Evolutionary conservation across 2,329 filamentous ascomycete genomes (phyloP).

Genomic region (Didymella pomorum): DNA sequence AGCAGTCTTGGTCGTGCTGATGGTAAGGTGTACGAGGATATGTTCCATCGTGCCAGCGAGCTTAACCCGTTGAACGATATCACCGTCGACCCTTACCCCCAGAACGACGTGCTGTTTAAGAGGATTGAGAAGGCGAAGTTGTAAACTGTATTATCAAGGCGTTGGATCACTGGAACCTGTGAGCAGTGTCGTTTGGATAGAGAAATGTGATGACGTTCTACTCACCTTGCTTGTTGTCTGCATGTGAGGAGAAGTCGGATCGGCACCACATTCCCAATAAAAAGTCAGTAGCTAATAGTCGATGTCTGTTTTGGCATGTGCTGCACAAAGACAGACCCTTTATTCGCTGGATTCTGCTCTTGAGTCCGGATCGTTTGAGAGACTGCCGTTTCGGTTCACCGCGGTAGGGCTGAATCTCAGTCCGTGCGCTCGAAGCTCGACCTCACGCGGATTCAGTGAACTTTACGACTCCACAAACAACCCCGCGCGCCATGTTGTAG

Average conservation of each 20-base stretch:
- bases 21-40: constrained; percentile 78
- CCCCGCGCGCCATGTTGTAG: constrained; percentile 12
- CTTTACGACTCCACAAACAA: background rate
- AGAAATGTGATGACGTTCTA: constrained; percentile 5
- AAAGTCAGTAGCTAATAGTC: too few species aligned
- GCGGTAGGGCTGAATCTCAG: constrained; percentile 26
- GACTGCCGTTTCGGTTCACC: constrained; percentile 18
- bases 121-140: constrained; percentile 66
- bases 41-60: constrained; percentile 76
- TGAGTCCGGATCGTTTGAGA: too few species aligned
- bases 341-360: too few species aligned
- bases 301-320: too few species aligned
- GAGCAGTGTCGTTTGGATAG: too few species aligned
- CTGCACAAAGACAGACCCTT: too few species aligned
- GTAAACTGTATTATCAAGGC: constrained; percentile 33
- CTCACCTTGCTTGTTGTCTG: background rate
- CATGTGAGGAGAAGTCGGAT: background rate
- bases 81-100: constrained; percentile 75
- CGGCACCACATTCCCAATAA: too few species aligned
- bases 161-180: too few species aligned
- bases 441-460: constrained; percentile 3
- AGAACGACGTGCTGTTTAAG: constrained; percentile 68
- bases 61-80: constrained; percentile 77
- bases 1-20: constrained; percentile 74
- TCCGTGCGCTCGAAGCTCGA: constrained; percentile 17